Evolutionary conservation across 257 asterid species (phyloP), one percentile per base, ranked within the genome.

Genomic region (Plantago ovata): DNA sequence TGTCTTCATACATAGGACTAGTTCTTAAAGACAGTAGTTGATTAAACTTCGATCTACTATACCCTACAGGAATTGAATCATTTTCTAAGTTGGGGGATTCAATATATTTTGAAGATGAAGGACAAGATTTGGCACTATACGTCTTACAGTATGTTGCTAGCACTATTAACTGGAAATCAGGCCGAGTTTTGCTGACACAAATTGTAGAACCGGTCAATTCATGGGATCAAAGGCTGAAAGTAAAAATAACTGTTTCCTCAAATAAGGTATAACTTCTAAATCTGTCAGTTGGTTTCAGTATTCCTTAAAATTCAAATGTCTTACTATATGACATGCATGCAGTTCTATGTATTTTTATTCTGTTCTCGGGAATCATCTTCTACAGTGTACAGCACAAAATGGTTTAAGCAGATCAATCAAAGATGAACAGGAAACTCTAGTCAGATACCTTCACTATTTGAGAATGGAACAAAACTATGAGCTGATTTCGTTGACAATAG

Each of bases 1-100:
- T 28, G 13, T 13, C 10, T 32, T 15, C 4, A 2, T 47, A 12
- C 16, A 5, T 40, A 40, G n/a, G 21, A 14, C 13, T 13, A 1
- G 20, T 6, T 19, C 28, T 19, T 7, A 57, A 33, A n/a, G n/a
- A n/a, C n/a, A n/a, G 21, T 20, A 19, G 4, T 38, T 20, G 10
- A 19, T 15, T 8, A 3, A 10, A 5, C 8, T 58, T 47, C 3
- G 14, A 3, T 32, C 33, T 48, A 28, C 57, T 64, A 21, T 63
- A 41, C 21, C 11, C 36, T 63, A 10, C 74, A 91, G 98, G 95
- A 69, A 85, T 82, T 46, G 98, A 92, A 63, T 86, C 98, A 21
- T 92, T 92, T 77, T 79, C 98, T 19, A 92, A 92, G 72, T 79
- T 92, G 52, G 98, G 98, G 64, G 95, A 92, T 79, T 80, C 98